Conservation (phyloP, 208 protist species). For the Crithidia expoeki region DNA sequence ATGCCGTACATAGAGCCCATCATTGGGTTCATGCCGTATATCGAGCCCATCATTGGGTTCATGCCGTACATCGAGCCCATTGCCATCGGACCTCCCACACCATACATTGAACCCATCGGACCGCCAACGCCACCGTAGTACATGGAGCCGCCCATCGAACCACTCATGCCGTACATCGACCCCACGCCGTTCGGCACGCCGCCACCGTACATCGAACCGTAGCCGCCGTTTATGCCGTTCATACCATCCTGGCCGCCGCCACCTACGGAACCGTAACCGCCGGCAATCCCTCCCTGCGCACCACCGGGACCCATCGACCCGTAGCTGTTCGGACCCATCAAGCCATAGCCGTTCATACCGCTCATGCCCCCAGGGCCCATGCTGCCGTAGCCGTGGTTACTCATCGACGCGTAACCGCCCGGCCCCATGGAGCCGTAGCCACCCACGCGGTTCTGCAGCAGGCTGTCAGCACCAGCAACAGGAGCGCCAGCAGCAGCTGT, state of each 20-base stretch:
- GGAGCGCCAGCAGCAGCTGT: not conserved
- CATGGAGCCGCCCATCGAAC: conserved; percentile 30
- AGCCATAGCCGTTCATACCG: conserved; percentile 11
- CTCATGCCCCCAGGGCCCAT: conserved; percentile 17
- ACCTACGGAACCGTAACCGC: conserved; percentile 20
- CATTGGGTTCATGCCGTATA: conserved; percentile 45
- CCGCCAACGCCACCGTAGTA: conserved; percentile 27
- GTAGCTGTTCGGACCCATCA: conserved; percentile 10
- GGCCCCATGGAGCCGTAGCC: conserved; percentile 2
- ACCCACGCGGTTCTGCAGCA: conserved; percentile 10
- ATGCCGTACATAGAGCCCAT: conserved; percentile 43
- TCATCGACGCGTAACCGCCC: conserved; percentile 3
- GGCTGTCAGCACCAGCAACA: not conserved
- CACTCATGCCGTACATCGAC: conserved; percentile 36
- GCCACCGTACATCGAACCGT: conserved; percentile 25
- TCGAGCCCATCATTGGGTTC: conserved; percentile 26
- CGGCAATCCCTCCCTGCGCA: conserved; percentile 17
- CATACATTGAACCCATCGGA: conserved; percentile 45
- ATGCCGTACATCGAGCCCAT: conserved; percentile 28
- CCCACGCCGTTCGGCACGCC: conserved; percentile 19
- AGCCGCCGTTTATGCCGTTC: conserved; percentile 25
- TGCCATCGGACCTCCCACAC: conserved; percentile 36
- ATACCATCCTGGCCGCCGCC: not conserved
- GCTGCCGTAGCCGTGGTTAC: conserved; percentile 18
- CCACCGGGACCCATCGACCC: conserved; percentile 11